These are phyloP conservation scores for Alternaria hordeiaustralica DNA, from an alignment of 2,329 filamentous ascomycete genomes.

Conservation along the genomic window DNA sequence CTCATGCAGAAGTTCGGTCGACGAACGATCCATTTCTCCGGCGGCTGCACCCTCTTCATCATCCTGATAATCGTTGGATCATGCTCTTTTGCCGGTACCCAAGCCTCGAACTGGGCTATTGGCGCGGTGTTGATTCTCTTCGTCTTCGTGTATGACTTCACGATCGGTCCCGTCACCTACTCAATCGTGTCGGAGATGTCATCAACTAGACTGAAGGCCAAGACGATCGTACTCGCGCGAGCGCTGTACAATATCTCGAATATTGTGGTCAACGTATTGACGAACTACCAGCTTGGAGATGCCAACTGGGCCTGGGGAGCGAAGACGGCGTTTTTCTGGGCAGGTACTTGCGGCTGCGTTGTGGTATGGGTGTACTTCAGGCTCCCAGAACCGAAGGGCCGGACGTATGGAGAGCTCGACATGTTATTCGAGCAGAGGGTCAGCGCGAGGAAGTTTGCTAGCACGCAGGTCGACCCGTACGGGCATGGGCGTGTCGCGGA, in stretches of 20 bases:
- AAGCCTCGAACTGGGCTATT: slow-evolving; percentile 55
- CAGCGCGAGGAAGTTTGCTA: slow-evolving; percentile 31
- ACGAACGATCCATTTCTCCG: slow-evolving; percentile 75
- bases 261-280: slow-evolving; percentile 80
- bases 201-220: slow-evolving; percentile 81
- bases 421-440: slow-evolving; percentile 70
- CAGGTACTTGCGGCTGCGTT: slow-evolving; percentile 76
- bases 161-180: slow-evolving; percentile 88
- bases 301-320: slow-evolving; percentile 84
- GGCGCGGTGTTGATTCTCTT: slow-evolving; percentile 41
- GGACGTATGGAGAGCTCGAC: slow-evolving; percentile 84
- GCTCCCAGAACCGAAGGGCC: slow-evolving; percentile 77
- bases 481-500: slow-evolving; percentile 11
- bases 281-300: slow-evolving; percentile 49
- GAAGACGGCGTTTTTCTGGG: slow-evolving; percentile 86
- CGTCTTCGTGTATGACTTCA: slow-evolving; percentile 79
- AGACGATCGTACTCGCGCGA: slow-evolving; percentile 84
- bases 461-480: slow-evolving; percentile 31
- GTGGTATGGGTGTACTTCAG: slow-evolving; percentile 81
- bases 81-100: slow-evolving; percentile 64
- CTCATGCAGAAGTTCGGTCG: slow-evolving; percentile 82
- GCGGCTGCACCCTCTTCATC: slow-evolving; percentile 62
- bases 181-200: slow-evolving; percentile 84
- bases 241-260: slow-evolving; percentile 76
- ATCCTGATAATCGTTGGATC: slow-evolving; percentile 82